phyloP scores from a whole-genome alignment of 2,329 filamentous ascomycete species.

The Diaporthe batatas region DNA sequence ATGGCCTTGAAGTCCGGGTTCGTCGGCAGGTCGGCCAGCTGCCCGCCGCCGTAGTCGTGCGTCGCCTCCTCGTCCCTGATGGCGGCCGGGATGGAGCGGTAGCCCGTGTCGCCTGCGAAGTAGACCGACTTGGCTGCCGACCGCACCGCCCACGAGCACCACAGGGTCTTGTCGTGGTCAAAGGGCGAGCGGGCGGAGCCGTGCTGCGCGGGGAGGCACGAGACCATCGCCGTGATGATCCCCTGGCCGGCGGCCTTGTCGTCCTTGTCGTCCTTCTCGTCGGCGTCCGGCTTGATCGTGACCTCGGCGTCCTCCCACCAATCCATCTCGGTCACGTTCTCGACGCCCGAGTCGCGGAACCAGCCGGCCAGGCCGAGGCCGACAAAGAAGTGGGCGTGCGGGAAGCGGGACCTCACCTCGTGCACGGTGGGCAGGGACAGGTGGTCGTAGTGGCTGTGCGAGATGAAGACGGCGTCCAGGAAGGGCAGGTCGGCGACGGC shows the following conservation, averaged over 20 bases:
- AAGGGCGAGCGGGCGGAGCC: slow-evolving; percentile 76
- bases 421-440: slow-evolving; percentile 82
- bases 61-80: slow-evolving; percentile 56
- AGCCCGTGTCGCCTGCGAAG: slow-evolving; percentile 93
- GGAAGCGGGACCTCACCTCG: slow-evolving; percentile 78
- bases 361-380: slow-evolving; percentile 85
- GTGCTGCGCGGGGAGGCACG: slow-evolving; percentile 89
- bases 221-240: slow-evolving; percentile 80
- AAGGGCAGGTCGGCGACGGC: slow-evolving; percentile 81
- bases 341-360: slow-evolving; percentile 79
- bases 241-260: too few relatives aligned
- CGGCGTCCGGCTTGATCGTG: slow-evolving; percentile 62
- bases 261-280: slow-evolving; percentile 48
- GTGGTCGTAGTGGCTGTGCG: slow-evolving; percentile 95
- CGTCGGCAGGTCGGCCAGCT: slow-evolving; percentile 74
- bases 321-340: slow-evolving; percentile 88
- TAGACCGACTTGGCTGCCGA: slow-evolving; percentile 75
- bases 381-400: slow-evolving; percentile 88
- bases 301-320: slow-evolving; percentile 93
- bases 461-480: slow-evolving; percentile 84
- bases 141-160: slow-evolving; percentile 87
- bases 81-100: slow-evolving; percentile 79
- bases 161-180: slow-evolving; percentile 83
- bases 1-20: slow-evolving; percentile 91
- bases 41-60: slow-evolving; percentile 74